Conservation (phyloP, 2,329 filamentous ascomycete genomes). For the Pyrenochaeta sp. region DNA sequence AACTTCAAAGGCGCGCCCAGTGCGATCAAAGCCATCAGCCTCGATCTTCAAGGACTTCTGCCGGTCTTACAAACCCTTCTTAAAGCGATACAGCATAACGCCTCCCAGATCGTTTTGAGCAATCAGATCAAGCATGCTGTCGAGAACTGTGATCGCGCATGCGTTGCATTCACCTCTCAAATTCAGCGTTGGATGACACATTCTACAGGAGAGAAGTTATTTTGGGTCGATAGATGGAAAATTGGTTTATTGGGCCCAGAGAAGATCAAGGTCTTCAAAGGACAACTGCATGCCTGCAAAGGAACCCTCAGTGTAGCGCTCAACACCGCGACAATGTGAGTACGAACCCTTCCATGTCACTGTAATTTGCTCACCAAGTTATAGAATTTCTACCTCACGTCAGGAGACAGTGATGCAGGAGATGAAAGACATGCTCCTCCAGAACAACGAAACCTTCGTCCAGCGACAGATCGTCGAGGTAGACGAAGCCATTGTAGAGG, state of each 20-base stretch:
- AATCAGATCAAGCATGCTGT: conserved; percentile 9
- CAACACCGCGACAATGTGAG: conserved; percentile 6
- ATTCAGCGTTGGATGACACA: conserved; percentile 3
- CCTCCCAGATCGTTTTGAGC: conserved; percentile 1
- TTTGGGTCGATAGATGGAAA: conserved; percentile 9
- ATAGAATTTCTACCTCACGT: conserved; percentile 8
- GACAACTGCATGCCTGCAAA: conserved; percentile 9
- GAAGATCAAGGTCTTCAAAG: conserved; percentile 13
- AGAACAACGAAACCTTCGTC: conserved; percentile 8
- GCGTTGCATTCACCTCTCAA: not conserved
- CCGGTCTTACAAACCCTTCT: too few relatives aligned
- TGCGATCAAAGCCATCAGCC: too few relatives aligned
- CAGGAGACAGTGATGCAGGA: conserved; percentile 14
- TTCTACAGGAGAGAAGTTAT: conserved; percentile 10
- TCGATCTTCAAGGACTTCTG: too few relatives aligned
- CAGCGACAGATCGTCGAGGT: conserved; percentile 3
- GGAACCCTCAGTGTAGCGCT: conserved; percentile 9
- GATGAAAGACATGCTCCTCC: conserved; percentile 14
- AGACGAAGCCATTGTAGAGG: conserved; percentile 6
- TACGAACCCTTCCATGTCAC: not conserved
- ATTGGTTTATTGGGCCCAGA: conserved; percentile 7
- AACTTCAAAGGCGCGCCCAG: conserved; percentile 6
- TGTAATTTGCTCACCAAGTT: conserved; percentile 2
- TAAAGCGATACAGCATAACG: conserved; percentile 1
- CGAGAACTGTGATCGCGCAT: conserved; percentile 9